Conservation (phyloP, 2,329 filamentous ascomycete species). For the Monilinia laxa region DNA sequence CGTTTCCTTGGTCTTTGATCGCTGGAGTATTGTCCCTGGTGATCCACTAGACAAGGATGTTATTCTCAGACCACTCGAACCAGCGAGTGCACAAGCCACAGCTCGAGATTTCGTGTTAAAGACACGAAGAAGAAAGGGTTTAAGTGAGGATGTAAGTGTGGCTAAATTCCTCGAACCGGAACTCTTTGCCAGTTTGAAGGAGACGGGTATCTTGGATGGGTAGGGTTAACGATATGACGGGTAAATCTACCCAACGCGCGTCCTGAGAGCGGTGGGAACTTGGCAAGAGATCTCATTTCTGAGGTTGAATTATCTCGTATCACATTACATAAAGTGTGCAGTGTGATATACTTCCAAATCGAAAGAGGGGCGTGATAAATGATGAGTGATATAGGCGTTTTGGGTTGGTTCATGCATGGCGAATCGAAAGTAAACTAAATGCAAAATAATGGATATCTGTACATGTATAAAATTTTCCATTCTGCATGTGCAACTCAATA, state of each 20-base stretch:
- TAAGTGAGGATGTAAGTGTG: conserved; percentile 93
- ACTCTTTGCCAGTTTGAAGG: conserved; percentile 82
- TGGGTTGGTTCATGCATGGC: conserved; percentile 11
- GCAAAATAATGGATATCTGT: conserved; percentile 3
- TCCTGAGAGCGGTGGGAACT: not conserved
- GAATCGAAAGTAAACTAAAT: conserved; percentile 9
- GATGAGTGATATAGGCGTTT: conserved; percentile 7
- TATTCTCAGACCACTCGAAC: conserved; percentile 78
- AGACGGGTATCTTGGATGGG: conserved; percentile 80
- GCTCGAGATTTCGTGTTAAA: conserved; percentile 96
- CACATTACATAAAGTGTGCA: not conserved
- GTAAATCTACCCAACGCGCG: conserved; percentile 3
- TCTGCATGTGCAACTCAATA: not conserved
- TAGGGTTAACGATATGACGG: conserved; percentile 23
- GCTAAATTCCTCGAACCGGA: conserved; percentile 96
- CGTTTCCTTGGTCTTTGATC: conserved; percentile 89
- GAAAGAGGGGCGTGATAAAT: not conserved
- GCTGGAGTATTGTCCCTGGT: conserved; percentile 93
- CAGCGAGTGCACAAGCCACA: conserved; percentile 82
- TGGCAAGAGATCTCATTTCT: not conserved
- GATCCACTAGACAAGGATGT: conserved; percentile 90
- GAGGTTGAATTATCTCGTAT: not conserved
- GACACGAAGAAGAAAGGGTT: conserved; percentile 86
- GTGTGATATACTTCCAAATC: conserved; percentile 11
- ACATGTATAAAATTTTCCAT: not conserved